A percentile compares a stretch with the other conserved stretches of the same genome.
Evolutionary conservation across 352 stramenopile species (phyloP).

Genomic region (Phytophthora hibernalis): DNA sequence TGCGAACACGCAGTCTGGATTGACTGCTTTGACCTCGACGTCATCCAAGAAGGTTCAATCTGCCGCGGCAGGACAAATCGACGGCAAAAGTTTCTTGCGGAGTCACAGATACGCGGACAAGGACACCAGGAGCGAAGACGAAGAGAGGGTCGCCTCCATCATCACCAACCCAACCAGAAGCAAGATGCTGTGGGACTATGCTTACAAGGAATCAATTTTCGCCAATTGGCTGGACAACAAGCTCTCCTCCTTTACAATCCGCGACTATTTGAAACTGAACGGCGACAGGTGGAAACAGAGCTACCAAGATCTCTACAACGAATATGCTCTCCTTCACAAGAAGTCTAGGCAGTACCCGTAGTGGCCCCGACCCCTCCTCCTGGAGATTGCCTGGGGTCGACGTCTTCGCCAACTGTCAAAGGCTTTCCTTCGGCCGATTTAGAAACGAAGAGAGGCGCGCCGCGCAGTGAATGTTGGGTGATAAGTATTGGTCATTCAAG

Average conservation of each 20-base stretch:
- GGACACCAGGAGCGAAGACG: background rate
- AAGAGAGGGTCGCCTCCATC: background rate
- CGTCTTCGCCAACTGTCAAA: background rate
- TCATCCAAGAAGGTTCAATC: background rate
- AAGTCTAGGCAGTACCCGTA: constrained; percentile 1
- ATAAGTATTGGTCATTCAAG: no score
- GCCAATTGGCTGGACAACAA: background rate
- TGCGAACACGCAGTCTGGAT: background rate
- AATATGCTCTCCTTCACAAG: constrained; percentile 3
- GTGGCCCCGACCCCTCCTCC: background rate
- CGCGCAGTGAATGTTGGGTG: no score
- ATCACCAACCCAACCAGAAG: background rate
- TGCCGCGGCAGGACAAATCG: background rate
- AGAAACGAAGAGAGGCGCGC: no score
- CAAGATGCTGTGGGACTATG: background rate
- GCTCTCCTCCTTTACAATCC: background rate
- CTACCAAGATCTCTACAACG: constrained; percentile 10
- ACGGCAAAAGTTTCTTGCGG: background rate
- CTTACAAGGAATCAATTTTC: constrained; percentile 4
- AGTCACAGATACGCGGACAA: background rate
- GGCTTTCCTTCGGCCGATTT: no score
- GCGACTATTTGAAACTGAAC: background rate
- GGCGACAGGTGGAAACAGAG: background rate
- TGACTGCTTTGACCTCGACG: background rate
- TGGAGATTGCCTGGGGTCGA: background rate